phyloP scores from a whole-genome alignment of 352 stramenopile species.

The Elongisporangium prolatum region DNA sequence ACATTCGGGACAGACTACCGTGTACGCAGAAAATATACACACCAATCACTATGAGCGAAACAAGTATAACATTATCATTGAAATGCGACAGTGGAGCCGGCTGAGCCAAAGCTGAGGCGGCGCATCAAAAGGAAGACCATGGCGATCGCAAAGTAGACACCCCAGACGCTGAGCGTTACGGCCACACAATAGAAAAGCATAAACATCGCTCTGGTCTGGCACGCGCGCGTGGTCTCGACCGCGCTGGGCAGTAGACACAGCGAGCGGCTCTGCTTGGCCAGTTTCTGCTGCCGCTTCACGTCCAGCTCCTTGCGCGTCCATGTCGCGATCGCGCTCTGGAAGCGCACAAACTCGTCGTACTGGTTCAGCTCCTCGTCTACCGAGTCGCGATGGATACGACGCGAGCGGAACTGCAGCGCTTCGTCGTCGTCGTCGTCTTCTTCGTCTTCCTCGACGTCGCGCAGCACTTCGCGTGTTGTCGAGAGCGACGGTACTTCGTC shows the following conservation, averaged over 20 bases:
- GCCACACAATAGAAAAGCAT: conserved; percentile 16
- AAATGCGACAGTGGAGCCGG: background rate
- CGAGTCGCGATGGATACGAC: background rate
- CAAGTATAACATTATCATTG: background rate
- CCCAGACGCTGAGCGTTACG: conserved; percentile 30
- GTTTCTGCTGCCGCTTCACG: conserved; percentile 15
- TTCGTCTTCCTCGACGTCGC: background rate
- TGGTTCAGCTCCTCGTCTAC: conserved; percentile 25
- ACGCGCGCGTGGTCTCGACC: conserved; percentile 17
- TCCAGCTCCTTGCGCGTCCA: conserved; percentile 25
- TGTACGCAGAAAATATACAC: background rate
- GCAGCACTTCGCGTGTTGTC: conserved; percentile 7
- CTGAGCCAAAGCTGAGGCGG: background rate
- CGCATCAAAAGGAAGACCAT: background rate
- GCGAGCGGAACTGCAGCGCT: conserved; percentile 4
- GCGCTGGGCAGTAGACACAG: conserved; percentile 22
- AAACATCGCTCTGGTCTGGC: conserved; percentile 27
- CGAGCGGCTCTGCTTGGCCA: conserved; percentile 23
- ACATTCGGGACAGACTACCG: background rate
- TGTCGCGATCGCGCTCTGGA: conserved; percentile 24
- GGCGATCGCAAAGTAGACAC: conserved; percentile 5
- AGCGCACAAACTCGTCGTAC: conserved; percentile 27
- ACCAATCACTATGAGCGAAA: background rate
- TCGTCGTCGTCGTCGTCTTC: conserved; percentile 8
- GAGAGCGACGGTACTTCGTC: conserved; percentile 5